Evolutionary conservation across 306 rosid genomes (phyloP), one percentile per base, ranked within the genome.

Genomic region (Echinosophora koreensis): DNA sequence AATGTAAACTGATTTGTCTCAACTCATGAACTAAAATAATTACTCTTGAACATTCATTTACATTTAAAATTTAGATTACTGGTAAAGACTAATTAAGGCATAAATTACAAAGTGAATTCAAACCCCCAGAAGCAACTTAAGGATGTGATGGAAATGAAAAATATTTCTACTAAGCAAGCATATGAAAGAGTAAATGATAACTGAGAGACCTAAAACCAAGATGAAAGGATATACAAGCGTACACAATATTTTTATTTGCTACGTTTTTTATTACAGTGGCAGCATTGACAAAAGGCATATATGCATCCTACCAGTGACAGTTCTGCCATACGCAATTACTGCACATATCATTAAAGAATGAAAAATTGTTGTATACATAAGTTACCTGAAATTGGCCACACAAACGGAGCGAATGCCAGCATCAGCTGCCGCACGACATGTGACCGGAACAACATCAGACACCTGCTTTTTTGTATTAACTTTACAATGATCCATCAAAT

Each of bases 331-430:
- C 14, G 0, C 50, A 44, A 44, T 44, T 44, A 44, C n/a, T 12
- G 15, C 3, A 55, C 50, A 71, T 47, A 44, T 38, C 32, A 64
- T 50, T 2, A 15, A 30, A 10, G 50, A 59, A 18, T 35, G 28
- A 11, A 69, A 74, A 64, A 27, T 15, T 38, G 30, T 1, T 50
- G 38, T 70, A 37, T 41, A 16, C 18, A 70, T 3, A 22, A 54
- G 35, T 69, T 80, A 92, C 99, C 98, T 96, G 79, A 96, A 92
- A 88, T 96, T 92, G 41, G 99, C 90, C 75, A 89, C 97, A 79
- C 99, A 96, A 73, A 96, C 94, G 47, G 99, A 91, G 30, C 97
- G 96, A 81, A 96, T 96, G 69, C 98, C 98, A 64, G 99, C 98
- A 84, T 96, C 93, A 28, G 97, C 97, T 42, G 97, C 99, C 2